Conservation (phyloP, 2,329 filamentous ascomycete species). For the Pyricularia sp. region DNA sequence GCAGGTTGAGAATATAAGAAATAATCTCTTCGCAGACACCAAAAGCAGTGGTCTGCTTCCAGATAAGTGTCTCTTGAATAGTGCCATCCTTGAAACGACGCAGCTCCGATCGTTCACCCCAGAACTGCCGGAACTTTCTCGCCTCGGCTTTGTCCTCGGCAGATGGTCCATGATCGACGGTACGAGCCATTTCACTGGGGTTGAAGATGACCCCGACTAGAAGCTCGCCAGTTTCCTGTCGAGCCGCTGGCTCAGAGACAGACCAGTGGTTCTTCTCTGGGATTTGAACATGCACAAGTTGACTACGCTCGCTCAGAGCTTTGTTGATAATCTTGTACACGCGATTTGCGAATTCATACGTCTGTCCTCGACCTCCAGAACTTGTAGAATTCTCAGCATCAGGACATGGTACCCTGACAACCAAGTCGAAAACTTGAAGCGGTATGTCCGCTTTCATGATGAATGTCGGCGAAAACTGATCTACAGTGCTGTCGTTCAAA, state of each 20-base stretch:
- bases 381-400: conserved; percentile 4
- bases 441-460: conserved; percentile 48
- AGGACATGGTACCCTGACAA: conserved; percentile 20
- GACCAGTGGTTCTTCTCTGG: conserved; percentile 30
- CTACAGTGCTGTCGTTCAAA: conserved; percentile 57
- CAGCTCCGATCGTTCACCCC: conserved; percentile 87
- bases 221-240: conserved; percentile 19
- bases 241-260: conserved; percentile 24
- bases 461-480: conserved; percentile 79
- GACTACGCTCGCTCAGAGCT: conserved; percentile 64
- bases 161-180: conserved; percentile 76
- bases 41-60: conserved; percentile 50
- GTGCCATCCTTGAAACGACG: conserved; percentile 90
- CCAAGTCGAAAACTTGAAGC: conserved; percentile 41
- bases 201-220: conserved; percentile 61
- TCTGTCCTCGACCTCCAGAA: not conserved
- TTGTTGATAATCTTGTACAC: conserved; percentile 52
- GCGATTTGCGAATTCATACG: conserved; percentile 32
- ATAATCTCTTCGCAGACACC: conserved; percentile 70
- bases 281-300: conserved; percentile 48
- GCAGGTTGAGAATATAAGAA: conserved; percentile 49
- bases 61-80: conserved; percentile 84
- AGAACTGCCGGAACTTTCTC: conserved; percentile 74
- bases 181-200: conserved; percentile 55
- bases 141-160: conserved; percentile 79